Base-by-base conservation (phyloP, 306 rosid species). In the Pterocarpus santalinus region DNA sequence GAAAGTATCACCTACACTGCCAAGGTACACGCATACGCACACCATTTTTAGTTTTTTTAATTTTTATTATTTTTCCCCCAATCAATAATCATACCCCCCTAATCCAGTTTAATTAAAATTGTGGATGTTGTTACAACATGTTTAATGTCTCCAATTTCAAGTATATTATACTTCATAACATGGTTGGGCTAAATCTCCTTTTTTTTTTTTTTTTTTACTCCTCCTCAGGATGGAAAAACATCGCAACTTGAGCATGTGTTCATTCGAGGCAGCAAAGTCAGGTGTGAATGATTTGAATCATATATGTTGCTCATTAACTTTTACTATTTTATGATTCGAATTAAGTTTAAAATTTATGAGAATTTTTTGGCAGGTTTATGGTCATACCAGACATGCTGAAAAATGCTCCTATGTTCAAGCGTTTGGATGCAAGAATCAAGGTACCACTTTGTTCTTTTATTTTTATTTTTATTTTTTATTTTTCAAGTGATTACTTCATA, bases 361-460 rank as follows among this genome's bases (percentile, higher is more conserved):
- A 55, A 72, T 77, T 67, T 82, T 60, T 12, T 2, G 13, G 12
- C 86, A 93, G 99, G 92, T 95, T 95, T 82, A 91, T 95, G 98
- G 99, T 95, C 77, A 93, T 95, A 53, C 99, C 99, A 2, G 99
- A 95, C 86, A 95, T 95, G 99, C 81, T 93, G 78, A 95, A 95
- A 93, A 95, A 95, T 72, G 99, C 99, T 74, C 99, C 98, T 51
- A 95, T 95, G 99, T 95, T 95, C 84, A 93, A 93, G 88, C 98
- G 99, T 69, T 88, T 95, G 72, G 99, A 95, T 85, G 98, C 99
- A 44, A 91, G 93, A 86, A 89, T 95, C 76, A 95, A 95, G 98
- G 99, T 95, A 75, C 51, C 47, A 1, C 2, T 43, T 43, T 43
- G 6, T 6, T 43, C 1, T 2, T 51, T 11, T 51, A 3, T 57